Base-by-base conservation (phyloP, 2,329 filamentous ascomycete species). In the Neocatenulostroma microsporum region DNA sequence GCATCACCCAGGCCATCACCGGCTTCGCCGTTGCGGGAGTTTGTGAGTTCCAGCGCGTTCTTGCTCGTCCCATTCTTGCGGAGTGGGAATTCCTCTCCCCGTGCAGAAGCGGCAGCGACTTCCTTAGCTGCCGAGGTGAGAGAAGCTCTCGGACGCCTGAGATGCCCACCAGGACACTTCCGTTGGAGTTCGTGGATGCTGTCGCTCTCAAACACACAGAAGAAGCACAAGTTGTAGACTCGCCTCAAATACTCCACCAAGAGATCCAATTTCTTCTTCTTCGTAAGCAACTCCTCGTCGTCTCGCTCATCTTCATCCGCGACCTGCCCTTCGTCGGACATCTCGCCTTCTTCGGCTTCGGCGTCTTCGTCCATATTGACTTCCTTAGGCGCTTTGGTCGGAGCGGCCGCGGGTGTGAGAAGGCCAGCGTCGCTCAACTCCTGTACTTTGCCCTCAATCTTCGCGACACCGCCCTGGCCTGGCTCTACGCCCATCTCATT, bases 211-310 rank as follows among this genome's bases (percentile, higher is more conserved):
- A 98, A 96, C 4, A 98, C 93, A 60, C 91, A 98, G 69, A 96
- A 98, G 70, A 98, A 95, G 68, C 91, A 98, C 66, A 98, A 96
- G 64, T 91, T 95, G 72, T 93, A 94, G 35, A 98, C 91, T 12
- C 91, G 81, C 35, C 91, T 86, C 41, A 98, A 73, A 60, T 98
- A 98, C 64, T 98, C 91, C 36, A 96, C 91, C 61, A 94, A 73
- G 23, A 98, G 71, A 63, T 98, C 91, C 33, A 98, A 76, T 55
- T 91, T 88, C 70, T 98, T 96, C 74, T 96, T 96, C 71, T 94
- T 91, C 26, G 80, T 74, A 37, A 95, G 62, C 25, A 95, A 69
- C 26, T 95, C 86, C 55, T 94, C 86, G 53, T 94, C 86, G 50
- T 98, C 89, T 21, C 80, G 73, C 44, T 95, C 89, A 35, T 91